Evolutionary conservation across 768 basidiomycete species (phyloP), one percentile per base, ranked within the genome.

Genomic region (Phaffia australis): DNA sequence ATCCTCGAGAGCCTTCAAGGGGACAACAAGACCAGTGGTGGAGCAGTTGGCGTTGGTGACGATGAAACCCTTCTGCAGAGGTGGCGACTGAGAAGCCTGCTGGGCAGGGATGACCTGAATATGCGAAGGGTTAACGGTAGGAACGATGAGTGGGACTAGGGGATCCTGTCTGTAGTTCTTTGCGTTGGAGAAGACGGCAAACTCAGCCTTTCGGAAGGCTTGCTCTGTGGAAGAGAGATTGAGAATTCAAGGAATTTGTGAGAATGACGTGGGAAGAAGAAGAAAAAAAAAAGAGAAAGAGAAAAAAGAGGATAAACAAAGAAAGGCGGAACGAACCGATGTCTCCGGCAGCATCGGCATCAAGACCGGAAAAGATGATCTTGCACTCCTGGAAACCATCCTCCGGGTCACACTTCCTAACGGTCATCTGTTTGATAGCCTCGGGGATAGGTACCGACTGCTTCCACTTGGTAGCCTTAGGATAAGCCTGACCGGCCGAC

Each of bases 21-120:
- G 89, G 67, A 95, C 84, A 67, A 90, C 89, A 74, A 86, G 81
- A 52, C 88, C 93, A 0, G 95, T 99, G 3, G 95, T 97, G 27
- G 89, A 87, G 79, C 95, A 98, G 79, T 98, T 99, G 71, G 95
- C 95, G 76, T 99, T 99, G 66, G 92, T 93, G 69, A 99, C 86
- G 76, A 99, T 93, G 80, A 90, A 98, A 3, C 95, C 95, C 64
- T 75, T 74, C 23, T 84, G 73, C 81, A 82, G 46, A 87, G 81
- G 0, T 83, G 83, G 23, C 1, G 80, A 77, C 71, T 88, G 86
- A 19, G 83, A 78, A 1, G 83, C 71, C 60, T 80, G 88, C 77
- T 99, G 95, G 72, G 91, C 87, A 0, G 82, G 80, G 72, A 99
- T 80, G 71, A 98, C 88, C 70, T 83, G 79, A 32, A 97, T 78